Evolutionary conservation across 208 protist species (phyloP).

Genomic region (Novymonas esmeraldas): DNA sequence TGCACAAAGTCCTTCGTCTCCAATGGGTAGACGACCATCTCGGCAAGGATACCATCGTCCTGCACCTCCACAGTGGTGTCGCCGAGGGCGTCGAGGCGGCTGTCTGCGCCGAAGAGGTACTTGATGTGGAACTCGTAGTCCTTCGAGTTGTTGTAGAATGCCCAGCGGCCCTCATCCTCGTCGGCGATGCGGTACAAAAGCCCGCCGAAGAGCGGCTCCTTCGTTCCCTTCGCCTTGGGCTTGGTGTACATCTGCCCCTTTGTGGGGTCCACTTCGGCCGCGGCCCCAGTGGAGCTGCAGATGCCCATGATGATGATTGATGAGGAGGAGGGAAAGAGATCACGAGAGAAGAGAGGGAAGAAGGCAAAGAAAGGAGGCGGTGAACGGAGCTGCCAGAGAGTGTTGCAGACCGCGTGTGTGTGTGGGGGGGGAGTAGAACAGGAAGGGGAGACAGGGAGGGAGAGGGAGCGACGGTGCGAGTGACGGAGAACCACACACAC

Average conservation of each 20-base stretch:
- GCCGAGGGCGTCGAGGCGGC: conserved; percentile 41
- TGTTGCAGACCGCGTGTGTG: not conserved
- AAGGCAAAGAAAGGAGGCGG: not conserved
- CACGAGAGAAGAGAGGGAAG: conserved; percentile 1
- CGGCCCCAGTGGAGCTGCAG: conserved; percentile 13
- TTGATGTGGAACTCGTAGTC: conserved; percentile 88
- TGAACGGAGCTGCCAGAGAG: not conserved
- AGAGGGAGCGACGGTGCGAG: not conserved
- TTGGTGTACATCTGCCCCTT: conserved; percentile 32
- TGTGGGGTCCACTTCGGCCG: conserved; percentile 26
- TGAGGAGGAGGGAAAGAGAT: not conserved
- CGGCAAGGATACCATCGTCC: conserved; percentile 77
- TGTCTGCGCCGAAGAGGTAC: conserved; percentile 74
- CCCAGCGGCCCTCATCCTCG: conserved; percentile 36
- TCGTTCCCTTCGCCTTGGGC: conserved; percentile 25
- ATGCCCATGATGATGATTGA: conserved; percentile 28
- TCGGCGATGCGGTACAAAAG: conserved; percentile 75
- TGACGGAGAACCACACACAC: too few species aligned
- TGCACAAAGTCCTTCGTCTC: conserved; percentile 73
- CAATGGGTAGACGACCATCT: conserved; percentile 60
- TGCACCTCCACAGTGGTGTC: conserved; percentile 48
- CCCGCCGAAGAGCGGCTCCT: conserved; percentile 71
- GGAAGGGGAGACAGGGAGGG: not conserved
- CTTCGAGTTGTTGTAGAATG: conserved; percentile 79
- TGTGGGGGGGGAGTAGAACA: not conserved